phyloP scores from a whole-genome alignment of 2,329 filamentous ascomycete genomes.

The Coleophoma eucalyptorum region DNA sequence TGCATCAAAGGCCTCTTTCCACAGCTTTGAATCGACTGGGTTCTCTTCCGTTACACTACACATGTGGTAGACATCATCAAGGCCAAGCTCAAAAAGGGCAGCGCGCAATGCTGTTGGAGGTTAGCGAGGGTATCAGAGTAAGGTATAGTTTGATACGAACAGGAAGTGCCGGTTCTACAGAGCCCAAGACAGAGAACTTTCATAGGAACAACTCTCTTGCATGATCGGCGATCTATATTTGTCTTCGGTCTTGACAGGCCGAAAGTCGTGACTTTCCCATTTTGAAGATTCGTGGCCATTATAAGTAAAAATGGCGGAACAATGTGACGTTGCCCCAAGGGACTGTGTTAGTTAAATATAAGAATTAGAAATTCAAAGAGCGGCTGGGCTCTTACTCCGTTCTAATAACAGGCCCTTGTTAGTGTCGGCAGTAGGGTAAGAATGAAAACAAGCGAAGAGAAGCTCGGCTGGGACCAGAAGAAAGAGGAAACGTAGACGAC shows the following conservation, averaged over 20 bases:
- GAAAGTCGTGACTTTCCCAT: neutral
- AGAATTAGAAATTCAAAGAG: neutral
- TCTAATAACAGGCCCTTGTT: neutral
- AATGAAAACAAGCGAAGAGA: neutral
- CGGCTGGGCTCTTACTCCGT: neutral
- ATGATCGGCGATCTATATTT: slow-evolving; percentile 4
- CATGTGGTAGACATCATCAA: slow-evolving; percentile 18
- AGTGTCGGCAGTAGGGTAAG: neutral
- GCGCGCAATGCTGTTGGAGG: neutral
- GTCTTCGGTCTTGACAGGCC: neutral
- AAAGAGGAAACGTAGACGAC: neutral
- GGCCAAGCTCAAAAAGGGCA: slow-evolving; percentile 3
- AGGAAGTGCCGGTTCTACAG: slow-evolving; percentile 26
- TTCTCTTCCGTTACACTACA: slow-evolving; percentile 27
- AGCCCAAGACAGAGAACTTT: slow-evolving; percentile 31
- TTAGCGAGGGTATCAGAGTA: neutral
- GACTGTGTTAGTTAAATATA: neutral
- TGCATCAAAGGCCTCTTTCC: slow-evolving; percentile 29
- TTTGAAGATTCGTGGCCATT: neutral
- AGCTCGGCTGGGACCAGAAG: neutral
- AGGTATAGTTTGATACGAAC: neutral
- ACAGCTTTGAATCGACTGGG: slow-evolving; percentile 26
- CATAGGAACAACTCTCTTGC: slow-evolving; percentile 15
- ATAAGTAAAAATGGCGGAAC: neutral
- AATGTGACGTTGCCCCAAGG: neutral